Evolutionary conservation across 805 yeast genomes (phyloP), one percentile per base, ranked within the genome.

Genomic region (Suhomyces vadensis): DNA sequence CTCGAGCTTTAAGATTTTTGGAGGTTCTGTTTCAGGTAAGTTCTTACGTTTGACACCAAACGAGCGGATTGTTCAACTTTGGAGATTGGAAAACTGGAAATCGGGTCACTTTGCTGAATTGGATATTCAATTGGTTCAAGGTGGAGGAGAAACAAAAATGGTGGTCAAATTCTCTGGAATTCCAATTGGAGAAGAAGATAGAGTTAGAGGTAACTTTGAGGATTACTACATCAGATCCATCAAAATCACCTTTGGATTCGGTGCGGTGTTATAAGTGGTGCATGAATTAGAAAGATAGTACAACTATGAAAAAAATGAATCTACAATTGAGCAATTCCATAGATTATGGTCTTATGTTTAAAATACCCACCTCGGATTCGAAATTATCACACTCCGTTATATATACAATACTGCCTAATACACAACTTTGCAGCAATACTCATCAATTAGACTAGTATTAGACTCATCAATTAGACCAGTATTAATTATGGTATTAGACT

Each of bases 181-280:
- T 39, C 99, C 99, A 13, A 75, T 92, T 31, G 99, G 98, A 10
- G 95, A 94, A 62, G 98, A 94, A 60, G 94, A 95, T 56, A 67
- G 85, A 56, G 96, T 87, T 31, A 80, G 82, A 58, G 78, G 74
- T 31, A 94, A 92, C 65, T 92, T 94, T 60, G 88, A 89, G 56
- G 89, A 87, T 49, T 87, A 90, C 67, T 94, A 94, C 62, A 82
- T 94, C 41, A 83, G 85, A 66, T 80, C 96, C 5, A 92, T 94
- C 59, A 94, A 90, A 70, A 61, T 88, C 35, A 85, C 97, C 0
- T 94, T 94, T 65, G 99, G 99, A 1, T 91, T 87, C 63, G 98
- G 98, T 13, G 87, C 94, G n/a, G 95, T 89, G 10, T 71, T 89
- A 54, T 88, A 69, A 50, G 14, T 24, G 10, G 26, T 8, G 26